These are phyloP conservation scores for Penicillium verrucosum DNA, from an alignment of 2,329 filamentous ascomycete genomes.

Conservation along the genomic window DNA sequence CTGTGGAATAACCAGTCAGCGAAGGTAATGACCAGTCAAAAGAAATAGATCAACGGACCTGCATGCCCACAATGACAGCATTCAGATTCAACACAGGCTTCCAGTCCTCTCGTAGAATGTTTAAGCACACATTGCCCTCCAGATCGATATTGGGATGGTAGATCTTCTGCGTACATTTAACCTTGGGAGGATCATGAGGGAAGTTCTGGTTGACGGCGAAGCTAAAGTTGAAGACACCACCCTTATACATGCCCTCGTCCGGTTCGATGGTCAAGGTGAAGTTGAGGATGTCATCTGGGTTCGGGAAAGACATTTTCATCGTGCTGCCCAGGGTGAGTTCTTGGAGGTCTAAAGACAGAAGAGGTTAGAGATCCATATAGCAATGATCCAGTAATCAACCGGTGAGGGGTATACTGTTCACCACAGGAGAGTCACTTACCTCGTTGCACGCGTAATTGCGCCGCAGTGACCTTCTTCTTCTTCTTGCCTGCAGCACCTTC, in stretches of 20 bases:
- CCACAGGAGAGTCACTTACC: constrained; percentile 52
- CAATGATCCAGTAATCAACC: neutral
- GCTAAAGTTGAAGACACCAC: constrained; percentile 80
- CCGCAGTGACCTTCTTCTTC: constrained; percentile 98
- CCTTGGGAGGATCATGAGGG: constrained; percentile 95
- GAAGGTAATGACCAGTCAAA: neutral
- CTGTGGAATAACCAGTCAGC: constrained; percentile 43
- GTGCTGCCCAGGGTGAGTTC: constrained; percentile 51
- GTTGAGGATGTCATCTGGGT: constrained; percentile 58
- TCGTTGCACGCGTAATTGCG: constrained; percentile 93
- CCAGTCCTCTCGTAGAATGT: constrained; percentile 97
- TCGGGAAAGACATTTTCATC: constrained; percentile 57
- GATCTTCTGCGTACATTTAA: constrained; percentile 95
- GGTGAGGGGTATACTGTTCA: neutral
- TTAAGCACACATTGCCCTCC: constrained; percentile 95
- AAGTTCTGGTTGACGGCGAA: constrained; percentile 94
- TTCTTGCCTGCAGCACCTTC: constrained; percentile 75
- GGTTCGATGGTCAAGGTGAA: constrained; percentile 50
- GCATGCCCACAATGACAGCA: constrained; percentile 89
- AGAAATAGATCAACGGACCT: constrained; percentile 52
- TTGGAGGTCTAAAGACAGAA: constrained; percentile 40
- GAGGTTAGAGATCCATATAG: neutral
- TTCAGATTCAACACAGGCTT: constrained; percentile 97
- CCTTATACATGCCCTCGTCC: constrained; percentile 73
- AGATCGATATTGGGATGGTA: constrained; percentile 99